Base-by-base conservation (phyloP, 345 rosid species). In the Camelina sativa region DNA sequence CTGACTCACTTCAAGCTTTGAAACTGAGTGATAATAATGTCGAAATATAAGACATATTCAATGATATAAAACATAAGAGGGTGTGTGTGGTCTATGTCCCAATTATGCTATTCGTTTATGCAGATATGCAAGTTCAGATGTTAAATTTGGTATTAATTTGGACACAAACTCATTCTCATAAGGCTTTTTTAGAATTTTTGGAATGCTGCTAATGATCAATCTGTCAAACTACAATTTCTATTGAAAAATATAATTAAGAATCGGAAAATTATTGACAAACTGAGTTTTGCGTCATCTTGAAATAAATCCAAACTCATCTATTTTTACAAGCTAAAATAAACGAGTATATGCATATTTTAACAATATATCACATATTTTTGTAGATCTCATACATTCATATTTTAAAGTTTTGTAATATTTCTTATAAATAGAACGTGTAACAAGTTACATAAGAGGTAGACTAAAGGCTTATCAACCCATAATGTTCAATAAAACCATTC, bases 1-100 rank as follows among this genome's bases (percentile, higher is more conserved):
- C 47, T 67, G 44, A 46, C 65, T 53, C 72, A 17, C 16, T 61
- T 40, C 10, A 75, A 56, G 69, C 54, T 19, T 32, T 74, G 80
- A 32, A 63, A 48, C 54, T 61, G 44, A 46, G 59, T 62, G 58
- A 69, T 43, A 40, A 59, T 47, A 66, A 40, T 52, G 62, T 62
- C 19, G 11, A 32, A 6, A 59, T 58, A 13, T 57, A 56, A 56
- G 32, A 58, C 52, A 40, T 38, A 40, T 40, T 11, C 44, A 1
- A 28, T 28, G 68, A 23, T 40, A 15, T 12, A n/a, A 46, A 56
- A 23, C 67, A 52, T 15, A 15, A 20, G 59, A 38, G 51, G 28
- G 22, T 38, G 43, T 51, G 30, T 23, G 30, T 23, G 38, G 8
- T 69, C 30, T 56, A 28, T 43, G 72, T 25, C 54, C 54, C 40